phyloP scores from a whole-genome alignment of 768 basidiomycete species.

The Roridomyces roridus region DNA sequence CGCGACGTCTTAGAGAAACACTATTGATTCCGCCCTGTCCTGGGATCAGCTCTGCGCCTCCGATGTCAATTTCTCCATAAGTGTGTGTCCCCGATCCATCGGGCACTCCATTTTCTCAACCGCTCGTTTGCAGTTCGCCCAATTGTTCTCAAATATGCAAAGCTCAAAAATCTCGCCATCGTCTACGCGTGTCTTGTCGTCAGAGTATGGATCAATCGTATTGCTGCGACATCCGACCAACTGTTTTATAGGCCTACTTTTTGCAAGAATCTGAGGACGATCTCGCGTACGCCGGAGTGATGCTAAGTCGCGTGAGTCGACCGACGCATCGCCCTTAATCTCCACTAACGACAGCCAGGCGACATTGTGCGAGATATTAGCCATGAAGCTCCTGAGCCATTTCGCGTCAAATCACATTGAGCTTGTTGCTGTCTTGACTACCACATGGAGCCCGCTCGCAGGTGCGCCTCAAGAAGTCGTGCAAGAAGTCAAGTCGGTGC shows the following conservation, averaged over 20 bases:
- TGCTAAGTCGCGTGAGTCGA: slow-evolving; percentile 45
- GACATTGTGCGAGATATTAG: slow-evolving; percentile 85
- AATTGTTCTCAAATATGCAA: slow-evolving; percentile 71
- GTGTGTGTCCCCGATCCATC: too few species aligned
- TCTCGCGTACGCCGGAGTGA: slow-evolving; percentile 79
- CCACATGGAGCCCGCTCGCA: slow-evolving; percentile 84
- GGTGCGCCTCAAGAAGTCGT: slow-evolving; percentile 74
- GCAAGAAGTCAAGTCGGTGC: slow-evolving; percentile 63
- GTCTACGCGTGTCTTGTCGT: slow-evolving; percentile 74
- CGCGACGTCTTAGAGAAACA: slow-evolving; percentile 41
- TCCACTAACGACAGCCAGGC: slow-evolving; percentile 50
- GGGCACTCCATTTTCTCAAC: too few species aligned
- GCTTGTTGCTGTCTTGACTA: slow-evolving; percentile 79
- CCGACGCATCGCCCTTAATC: background rate
- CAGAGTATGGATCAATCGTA: slow-evolving; percentile 41
- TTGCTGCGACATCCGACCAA: too few species aligned
- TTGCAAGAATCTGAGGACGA: slow-evolving; percentile 70
- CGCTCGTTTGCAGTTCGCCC: too few species aligned
- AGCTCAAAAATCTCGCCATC: slow-evolving; percentile 50
- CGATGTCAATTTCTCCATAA: slow-evolving; percentile 81
- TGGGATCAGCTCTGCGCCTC: slow-evolving; percentile 90
- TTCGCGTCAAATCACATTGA: slow-evolving; percentile 81
- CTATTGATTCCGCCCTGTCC: slow-evolving; percentile 70
- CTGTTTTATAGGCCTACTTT: slow-evolving; percentile 64
- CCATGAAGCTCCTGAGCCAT: slow-evolving; percentile 81